Percentiles rank a stretch among this genome's conserved stretches.
Conservation (phyloP, 441 rosid species). For the Codiaeum variegatum region DNA sequence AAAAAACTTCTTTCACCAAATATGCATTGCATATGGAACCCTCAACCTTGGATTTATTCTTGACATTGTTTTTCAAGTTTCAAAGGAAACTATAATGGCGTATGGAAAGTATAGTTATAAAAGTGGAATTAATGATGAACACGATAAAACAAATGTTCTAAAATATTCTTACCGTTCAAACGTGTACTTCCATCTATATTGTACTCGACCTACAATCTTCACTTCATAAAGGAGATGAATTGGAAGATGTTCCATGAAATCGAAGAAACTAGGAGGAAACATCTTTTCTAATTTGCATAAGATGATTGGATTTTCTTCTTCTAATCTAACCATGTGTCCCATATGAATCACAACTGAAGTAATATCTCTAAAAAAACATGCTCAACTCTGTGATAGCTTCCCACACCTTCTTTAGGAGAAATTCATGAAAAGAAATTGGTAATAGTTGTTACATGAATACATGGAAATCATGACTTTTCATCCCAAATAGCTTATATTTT, state of each 20-base stretch:
- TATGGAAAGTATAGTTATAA: too few relatives aligned
- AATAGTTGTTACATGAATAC: background rate
- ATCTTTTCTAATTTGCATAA: slow-evolving; percentile 8
- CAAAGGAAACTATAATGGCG: too few relatives aligned
- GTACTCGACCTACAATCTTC: background rate
- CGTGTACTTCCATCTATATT: slow-evolving; percentile 14
- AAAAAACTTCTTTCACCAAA: background rate
- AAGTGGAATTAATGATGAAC: too few relatives aligned
- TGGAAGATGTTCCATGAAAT: background rate
- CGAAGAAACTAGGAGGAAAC: slow-evolving; percentile 13
- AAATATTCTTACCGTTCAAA: background rate
- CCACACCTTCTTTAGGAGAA: background rate
- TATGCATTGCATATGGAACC: background rate
- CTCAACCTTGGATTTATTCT: background rate
- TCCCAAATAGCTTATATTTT: background rate
- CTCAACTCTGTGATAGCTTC: background rate
- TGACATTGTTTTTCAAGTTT: background rate
- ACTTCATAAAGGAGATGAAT: slow-evolving; percentile 4
- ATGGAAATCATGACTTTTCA: slow-evolving; percentile 12
- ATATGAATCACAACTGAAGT: background rate
- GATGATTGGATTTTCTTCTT: background rate
- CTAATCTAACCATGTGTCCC: background rate
- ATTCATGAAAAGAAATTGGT: background rate
- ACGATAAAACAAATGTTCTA: too few relatives aligned
- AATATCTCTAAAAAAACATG: background rate